Evolutionary conservation across 1,284 basidiomycete species (phyloP).

Genomic region (Ustilago xerochloae): DNA sequence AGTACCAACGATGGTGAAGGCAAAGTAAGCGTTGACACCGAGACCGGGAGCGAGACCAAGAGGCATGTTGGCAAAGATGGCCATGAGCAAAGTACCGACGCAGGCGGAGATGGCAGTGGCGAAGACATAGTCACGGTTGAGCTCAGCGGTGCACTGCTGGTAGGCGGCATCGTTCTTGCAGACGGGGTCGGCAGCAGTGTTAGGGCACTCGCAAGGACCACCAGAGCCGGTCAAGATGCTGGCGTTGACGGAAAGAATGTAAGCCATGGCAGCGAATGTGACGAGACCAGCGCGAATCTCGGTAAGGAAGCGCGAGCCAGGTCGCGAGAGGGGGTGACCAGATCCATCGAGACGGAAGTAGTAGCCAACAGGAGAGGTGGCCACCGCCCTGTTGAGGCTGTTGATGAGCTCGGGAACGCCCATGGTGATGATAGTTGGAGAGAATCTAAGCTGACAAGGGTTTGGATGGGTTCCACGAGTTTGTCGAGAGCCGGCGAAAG

Average conservation of each 20-base stretch:
- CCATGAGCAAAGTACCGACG: conserved; percentile 83
- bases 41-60: conserved; percentile 74
- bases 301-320: conserved; percentile 76
- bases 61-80: conserved; percentile 83
- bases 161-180: conserved; percentile 75
- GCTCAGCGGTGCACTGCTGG: conserved; percentile 60
- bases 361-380: conserved; percentile 77
- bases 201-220: conserved; percentile 81
- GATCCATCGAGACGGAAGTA: conserved; percentile 87
- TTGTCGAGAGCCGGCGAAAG: not conserved
- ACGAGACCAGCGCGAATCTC: conserved; percentile 66
- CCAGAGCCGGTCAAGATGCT: conserved; percentile 80
- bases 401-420: conserved; percentile 30
- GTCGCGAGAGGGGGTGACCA: conserved; percentile 79
- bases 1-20: conserved; percentile 86
- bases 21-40: conserved; percentile 84
- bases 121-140: conserved; percentile 68
- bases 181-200: conserved; percentile 67
- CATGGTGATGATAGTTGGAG: conserved; percentile 12
- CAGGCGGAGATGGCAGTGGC: conserved; percentile 80
- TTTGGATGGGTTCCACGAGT: not conserved
- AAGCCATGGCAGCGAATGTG: conserved; percentile 67
- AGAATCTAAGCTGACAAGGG: not conserved
- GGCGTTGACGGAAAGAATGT: conserved; percentile 74
- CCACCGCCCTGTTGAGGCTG: conserved; percentile 71